Evolutionary conservation across 2,329 filamentous ascomycete species (phyloP), one percentile per base, ranked within the genome.

Genomic region (Monosporascus ibericus): DNA sequence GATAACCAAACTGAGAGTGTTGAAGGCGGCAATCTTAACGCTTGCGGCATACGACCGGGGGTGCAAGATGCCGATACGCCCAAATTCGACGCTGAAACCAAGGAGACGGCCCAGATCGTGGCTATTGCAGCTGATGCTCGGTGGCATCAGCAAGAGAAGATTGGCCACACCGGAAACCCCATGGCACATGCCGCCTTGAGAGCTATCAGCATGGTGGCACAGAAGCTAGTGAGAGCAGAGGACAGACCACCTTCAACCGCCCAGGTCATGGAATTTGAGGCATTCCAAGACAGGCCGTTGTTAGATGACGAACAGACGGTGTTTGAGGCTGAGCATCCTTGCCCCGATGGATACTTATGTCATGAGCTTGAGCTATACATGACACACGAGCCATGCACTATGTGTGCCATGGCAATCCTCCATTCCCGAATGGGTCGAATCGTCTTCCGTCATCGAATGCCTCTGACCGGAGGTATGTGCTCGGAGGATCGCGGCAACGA

Each of bases 321-420:
- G 56, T 88, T 84, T 63, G 74, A 77, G 48, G 73, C 81, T 61
- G 84, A 85, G 61, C 87, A 86, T 63, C 81, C 80, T 40, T 81
- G 77, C 58, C 80, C 82, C 34, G 88, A 90, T 60, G 92, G 92
- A 50, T 99, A 99, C 68, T 83, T 99, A 20, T 97, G 92, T 72
- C 90, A 95, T 60, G 89, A 90, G 51, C 80, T 99, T 30, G 92
- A 97, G 70, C 81, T 99, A 52, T 97, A 96, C 72, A 78, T 95
- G 55, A 96, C 92, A 2, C 92, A 97, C 65, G 94, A 99, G 72
- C 94, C 94, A 5, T 99, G 94, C 67, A 82, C 95, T 55, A 95
- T 95, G 82, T 99, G 94, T 72, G 90, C 88, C 37, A 97, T 97
- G 94, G 94, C 90, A 1, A 87, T 97, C 61, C 78, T 97, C 22